Evolutionary conservation across 805 yeast genomes (phyloP).

Genomic region (Debaryomyces hansenii): DNA sequence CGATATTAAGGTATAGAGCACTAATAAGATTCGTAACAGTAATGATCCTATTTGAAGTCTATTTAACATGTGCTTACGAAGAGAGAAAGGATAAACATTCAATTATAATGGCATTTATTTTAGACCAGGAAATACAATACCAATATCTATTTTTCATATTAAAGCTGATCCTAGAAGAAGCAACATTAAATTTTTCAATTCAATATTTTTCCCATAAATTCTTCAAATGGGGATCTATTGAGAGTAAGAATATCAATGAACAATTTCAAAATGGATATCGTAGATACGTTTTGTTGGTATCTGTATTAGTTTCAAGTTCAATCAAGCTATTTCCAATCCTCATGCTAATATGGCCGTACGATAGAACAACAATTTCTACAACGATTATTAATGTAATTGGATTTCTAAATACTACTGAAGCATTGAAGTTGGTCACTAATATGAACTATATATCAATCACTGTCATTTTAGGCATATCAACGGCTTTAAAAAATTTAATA

Average conservation of each 20-base stretch:
- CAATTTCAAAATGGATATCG: slow-evolving; percentile 32
- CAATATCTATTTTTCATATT: slow-evolving; percentile 61
- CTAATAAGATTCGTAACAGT: slow-evolving; percentile 53
- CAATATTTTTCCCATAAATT: slow-evolving; percentile 20
- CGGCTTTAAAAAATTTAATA: slow-evolving; percentile 11
- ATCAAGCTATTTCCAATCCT: slow-evolving; percentile 85
- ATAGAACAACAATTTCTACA: slow-evolving; percentile 62
- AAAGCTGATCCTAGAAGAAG: slow-evolving; percentile 50
- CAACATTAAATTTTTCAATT: slow-evolving; percentile 38
- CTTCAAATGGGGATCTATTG: slow-evolving; percentile 14
- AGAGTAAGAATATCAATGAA: slow-evolving; percentile 14
- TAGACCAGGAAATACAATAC: slow-evolving; percentile 34
- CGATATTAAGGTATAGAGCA: slow-evolving; percentile 18
- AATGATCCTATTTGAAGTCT: slow-evolving; percentile 79
- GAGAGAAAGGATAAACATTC: slow-evolving; percentile 54
- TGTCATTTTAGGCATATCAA: slow-evolving; percentile 14
- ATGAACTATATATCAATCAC: slow-evolving; percentile 14
- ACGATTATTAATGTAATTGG: slow-evolving; percentile 60
- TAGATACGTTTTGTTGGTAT: slow-evolving; percentile 56
- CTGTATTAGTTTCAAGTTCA: slow-evolving; percentile 73
- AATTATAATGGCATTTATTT: slow-evolving; percentile 19
- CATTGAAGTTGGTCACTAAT: slow-evolving; percentile 31
- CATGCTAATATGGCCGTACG: slow-evolving; percentile 97
- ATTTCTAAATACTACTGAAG: slow-evolving; percentile 63
- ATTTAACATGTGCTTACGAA: slow-evolving; percentile 87